phyloP scores from a whole-genome alignment of 306 rosid species.

The Parietaria judaica region DNA sequence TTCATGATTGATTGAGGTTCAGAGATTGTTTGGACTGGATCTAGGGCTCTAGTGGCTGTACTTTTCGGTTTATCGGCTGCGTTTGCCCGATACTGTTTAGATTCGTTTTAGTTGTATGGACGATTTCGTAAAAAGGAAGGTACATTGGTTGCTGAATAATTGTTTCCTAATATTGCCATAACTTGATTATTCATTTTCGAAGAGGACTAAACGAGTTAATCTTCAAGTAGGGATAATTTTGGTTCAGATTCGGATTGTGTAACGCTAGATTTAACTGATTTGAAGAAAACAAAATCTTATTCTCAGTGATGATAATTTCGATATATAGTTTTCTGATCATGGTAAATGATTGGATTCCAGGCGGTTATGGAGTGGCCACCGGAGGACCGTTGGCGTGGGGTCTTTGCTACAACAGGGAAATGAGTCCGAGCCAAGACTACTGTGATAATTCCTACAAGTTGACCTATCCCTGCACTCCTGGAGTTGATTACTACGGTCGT shows the following conservation, averaged over 20 bases:
- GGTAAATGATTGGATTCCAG: slow-evolving; percentile 29
- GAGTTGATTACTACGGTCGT: slow-evolving; percentile 89
- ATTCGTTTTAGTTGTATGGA: neutral
- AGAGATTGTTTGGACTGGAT: no score
- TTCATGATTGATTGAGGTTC: no score
- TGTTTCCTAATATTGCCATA: neutral
- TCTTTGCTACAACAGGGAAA: slow-evolving; percentile 83
- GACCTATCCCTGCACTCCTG: slow-evolving; percentile 86
- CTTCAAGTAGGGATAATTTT: neutral
- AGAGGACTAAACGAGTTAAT: no score
- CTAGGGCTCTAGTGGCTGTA: no score
- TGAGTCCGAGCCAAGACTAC: slow-evolving; percentile 91
- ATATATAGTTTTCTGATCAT: neutral
- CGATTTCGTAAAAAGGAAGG: neutral
- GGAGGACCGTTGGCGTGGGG: slow-evolving; percentile 98
- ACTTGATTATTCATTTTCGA: no score
- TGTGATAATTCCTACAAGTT: slow-evolving; percentile 74
- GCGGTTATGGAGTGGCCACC: slow-evolving; percentile 95
- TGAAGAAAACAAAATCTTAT: neutral
- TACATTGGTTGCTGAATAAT: neutral
- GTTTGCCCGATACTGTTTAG: no score
- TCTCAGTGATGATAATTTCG: slow-evolving; percentile 8
- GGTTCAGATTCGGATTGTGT: neutral
- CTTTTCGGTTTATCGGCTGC: no score
- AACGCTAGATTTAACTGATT: neutral